A percentile compares a stretch with the other conserved stretches of the same genome.
Conservation (phyloP, 805 yeast species). For the Pichia thaimueangensis region DNA sequence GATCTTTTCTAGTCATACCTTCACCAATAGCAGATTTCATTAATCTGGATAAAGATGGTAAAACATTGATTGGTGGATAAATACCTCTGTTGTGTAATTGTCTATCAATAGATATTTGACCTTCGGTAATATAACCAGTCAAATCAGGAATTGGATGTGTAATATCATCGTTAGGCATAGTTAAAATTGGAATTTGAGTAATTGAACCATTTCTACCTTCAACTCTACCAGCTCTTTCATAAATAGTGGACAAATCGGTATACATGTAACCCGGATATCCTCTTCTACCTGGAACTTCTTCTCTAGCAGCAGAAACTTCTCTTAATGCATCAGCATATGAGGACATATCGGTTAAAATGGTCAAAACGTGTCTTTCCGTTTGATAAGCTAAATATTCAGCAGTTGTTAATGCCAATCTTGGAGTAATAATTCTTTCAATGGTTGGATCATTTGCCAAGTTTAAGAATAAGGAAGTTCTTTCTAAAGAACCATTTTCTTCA, state of each 20-base stretch:
- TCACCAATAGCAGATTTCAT: slow-evolving; percentile 99
- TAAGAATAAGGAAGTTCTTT: slow-evolving; percentile 93
- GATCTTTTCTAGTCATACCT: slow-evolving; percentile 99
- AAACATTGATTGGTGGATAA: slow-evolving; percentile 97
- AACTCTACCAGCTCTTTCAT: slow-evolving; percentile 99
- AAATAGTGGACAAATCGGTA: slow-evolving; percentile 97
- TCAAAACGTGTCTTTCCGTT: slow-evolving; percentile 97
- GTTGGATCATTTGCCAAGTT: slow-evolving; percentile 99
- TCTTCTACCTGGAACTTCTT: slow-evolving; percentile 99
- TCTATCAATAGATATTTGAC: slow-evolving; percentile 96
- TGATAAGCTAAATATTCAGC: slow-evolving; percentile 98
- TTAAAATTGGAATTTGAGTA: slow-evolving; percentile 96
- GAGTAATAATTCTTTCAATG: slow-evolving; percentile 98
- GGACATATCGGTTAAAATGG: slow-evolving; percentile 97
- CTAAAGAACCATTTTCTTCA: slow-evolving; percentile 97
- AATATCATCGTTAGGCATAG: slow-evolving; percentile 99
- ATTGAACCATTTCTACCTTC: slow-evolving; percentile 99
- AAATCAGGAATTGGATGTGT: slow-evolving; percentile 99
- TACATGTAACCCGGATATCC: slow-evolving; percentile 99
- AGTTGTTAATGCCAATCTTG: slow-evolving; percentile 96
- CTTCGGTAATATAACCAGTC: slow-evolving; percentile 99
- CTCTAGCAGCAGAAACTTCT: slow-evolving; percentile 99
- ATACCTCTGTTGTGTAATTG: slow-evolving; percentile 94
- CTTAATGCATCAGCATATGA: slow-evolving; percentile 99
- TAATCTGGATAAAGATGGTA: slow-evolving; percentile 94